Evolutionary conservation across 805 yeast genomes (phyloP).

Genomic region (Ogataea paraovalis): DNA sequence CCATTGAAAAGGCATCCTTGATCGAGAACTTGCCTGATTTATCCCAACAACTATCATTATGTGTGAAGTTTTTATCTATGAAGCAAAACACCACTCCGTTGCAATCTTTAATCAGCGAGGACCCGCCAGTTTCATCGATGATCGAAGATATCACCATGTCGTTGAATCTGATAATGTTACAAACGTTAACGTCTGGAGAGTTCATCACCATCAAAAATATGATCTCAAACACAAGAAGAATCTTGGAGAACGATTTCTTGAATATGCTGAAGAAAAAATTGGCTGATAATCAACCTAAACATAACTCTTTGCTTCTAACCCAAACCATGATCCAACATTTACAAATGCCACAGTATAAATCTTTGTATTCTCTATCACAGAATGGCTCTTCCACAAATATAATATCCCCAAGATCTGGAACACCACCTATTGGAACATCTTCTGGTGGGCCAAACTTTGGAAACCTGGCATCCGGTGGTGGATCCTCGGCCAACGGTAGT

Average conservation of each 20-base stretch:
- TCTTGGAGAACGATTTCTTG: slow-evolving; percentile 61
- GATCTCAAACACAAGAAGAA: slow-evolving; percentile 50
- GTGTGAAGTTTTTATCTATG: slow-evolving; percentile 24
- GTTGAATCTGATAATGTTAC: slow-evolving; percentile 61
- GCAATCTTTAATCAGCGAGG: slow-evolving; percentile 40
- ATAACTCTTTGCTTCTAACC: slow-evolving; percentile 26
- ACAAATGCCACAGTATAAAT: slow-evolving; percentile 13
- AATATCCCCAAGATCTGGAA: slow-evolving; percentile 28
- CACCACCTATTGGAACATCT: slow-evolving; percentile 26
- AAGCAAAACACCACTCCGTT: slow-evolving; percentile 20
- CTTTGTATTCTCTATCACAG: slow-evolving; percentile 10
- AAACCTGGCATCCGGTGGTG: not conserved
- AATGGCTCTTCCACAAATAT: slow-evolving; percentile 22
- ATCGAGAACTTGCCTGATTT: slow-evolving; percentile 74
- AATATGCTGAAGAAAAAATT: slow-evolving; percentile 50
- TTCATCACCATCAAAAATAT: slow-evolving; percentile 49
- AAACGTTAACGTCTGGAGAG: slow-evolving; percentile 71
- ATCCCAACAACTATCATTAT: slow-evolving; percentile 30
- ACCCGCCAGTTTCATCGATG: slow-evolving; percentile 72
- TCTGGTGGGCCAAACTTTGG: slow-evolving; percentile 16
- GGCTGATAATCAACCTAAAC: slow-evolving; percentile 39
- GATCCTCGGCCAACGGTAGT: not conserved
- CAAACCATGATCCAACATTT: slow-evolving; percentile 16
- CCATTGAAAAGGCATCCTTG: slow-evolving; percentile 76
- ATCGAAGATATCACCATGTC: slow-evolving; percentile 82